A percentile compares a stretch with the other conserved stretches of the same genome.
Evolutionary conservation across 805 yeast genomes (phyloP).

Genomic region (Yamadazyma phyllophila): DNA sequence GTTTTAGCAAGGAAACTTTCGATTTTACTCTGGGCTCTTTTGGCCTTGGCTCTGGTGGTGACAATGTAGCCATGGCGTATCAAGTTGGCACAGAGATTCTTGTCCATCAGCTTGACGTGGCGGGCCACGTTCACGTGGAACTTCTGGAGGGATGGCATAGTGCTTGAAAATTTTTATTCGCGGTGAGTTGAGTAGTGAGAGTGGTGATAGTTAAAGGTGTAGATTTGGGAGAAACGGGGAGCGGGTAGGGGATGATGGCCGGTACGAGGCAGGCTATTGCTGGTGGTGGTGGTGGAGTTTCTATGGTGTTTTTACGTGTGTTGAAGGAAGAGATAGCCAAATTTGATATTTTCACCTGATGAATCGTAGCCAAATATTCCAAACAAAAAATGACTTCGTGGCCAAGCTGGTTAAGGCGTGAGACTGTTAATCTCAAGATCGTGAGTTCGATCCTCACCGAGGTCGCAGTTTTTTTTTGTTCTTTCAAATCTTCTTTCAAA

Average conservation of each 20-base stretch:
- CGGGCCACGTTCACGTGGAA: constrained; percentile 42
- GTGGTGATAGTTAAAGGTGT: neutral
- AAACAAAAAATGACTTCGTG: constrained; percentile 20
- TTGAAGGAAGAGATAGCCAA: too few relatives aligned
- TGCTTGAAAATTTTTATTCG: constrained; percentile 9
- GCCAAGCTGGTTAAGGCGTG: constrained; percentile 31
- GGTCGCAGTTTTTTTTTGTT: constrained; percentile 22
- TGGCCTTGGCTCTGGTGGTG: constrained; percentile 44
- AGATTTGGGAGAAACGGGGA: too few relatives aligned
- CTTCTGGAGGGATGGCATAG: constrained; percentile 42
- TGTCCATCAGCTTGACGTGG: constrained; percentile 44
- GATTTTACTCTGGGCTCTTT: constrained; percentile 40
- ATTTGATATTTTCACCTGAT: too few relatives aligned
- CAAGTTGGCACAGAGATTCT: constrained; percentile 42
- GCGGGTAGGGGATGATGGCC: too few relatives aligned
- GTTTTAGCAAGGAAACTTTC: constrained; percentile 37
- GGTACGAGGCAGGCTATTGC: too few relatives aligned
- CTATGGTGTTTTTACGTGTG: too few relatives aligned
- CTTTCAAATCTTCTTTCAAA: neutral
- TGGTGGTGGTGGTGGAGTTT: too few relatives aligned
- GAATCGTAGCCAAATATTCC: too few relatives aligned
- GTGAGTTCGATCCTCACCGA: constrained; percentile 28
- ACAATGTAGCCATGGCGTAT: constrained; percentile 45
- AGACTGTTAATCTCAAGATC: constrained; percentile 30
- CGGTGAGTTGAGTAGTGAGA: neutral